Conservation (phyloP, 176 grass and related monocot species). For the Eleusine indica region DNA sequence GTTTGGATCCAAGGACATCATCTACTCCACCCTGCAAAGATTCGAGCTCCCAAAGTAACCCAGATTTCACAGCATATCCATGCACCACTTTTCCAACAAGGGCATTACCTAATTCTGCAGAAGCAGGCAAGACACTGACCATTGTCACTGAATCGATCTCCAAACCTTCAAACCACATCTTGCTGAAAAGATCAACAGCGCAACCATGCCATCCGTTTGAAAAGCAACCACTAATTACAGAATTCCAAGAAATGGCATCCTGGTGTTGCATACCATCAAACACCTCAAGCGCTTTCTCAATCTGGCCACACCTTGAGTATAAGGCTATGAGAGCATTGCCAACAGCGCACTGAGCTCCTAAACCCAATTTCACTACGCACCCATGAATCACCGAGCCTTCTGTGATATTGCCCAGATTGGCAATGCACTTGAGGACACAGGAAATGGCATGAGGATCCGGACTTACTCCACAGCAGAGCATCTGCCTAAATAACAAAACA, state of each 20-base stretch:
- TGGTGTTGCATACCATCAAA: constrained; percentile 64
- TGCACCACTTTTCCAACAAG: constrained; percentile 67
- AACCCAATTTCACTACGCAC: constrained; percentile 61
- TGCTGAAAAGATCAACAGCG: constrained; percentile 48
- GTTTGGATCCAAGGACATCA: constrained; percentile 60
- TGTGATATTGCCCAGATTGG: constrained; percentile 38
- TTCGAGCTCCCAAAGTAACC: constrained; percentile 45
- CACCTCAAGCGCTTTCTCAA: constrained; percentile 51
- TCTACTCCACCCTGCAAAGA: constrained; percentile 46
- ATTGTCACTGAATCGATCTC: constrained; percentile 69
- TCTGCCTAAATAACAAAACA: constrained; percentile 60
- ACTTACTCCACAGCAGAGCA: constrained; percentile 51
- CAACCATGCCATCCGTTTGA: constrained; percentile 60
- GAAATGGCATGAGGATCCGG: constrained; percentile 63
- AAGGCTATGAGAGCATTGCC: constrained; percentile 71
- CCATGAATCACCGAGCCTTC: constrained; percentile 69
- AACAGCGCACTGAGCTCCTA: constrained; percentile 54
- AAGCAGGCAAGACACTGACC: constrained; percentile 69
- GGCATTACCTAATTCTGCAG: constrained; percentile 52
- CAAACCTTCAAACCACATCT: constrained; percentile 55
- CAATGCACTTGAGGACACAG: constrained; percentile 68
- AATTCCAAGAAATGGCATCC: constrained; percentile 87
- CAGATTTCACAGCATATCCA: constrained; percentile 69
- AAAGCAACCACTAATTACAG: constrained; percentile 67
- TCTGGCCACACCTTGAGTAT: constrained; percentile 57